Base-by-base conservation (phyloP, 2,329 filamentous ascomycete genomes). In the Tympanopsis confertula region DNA sequence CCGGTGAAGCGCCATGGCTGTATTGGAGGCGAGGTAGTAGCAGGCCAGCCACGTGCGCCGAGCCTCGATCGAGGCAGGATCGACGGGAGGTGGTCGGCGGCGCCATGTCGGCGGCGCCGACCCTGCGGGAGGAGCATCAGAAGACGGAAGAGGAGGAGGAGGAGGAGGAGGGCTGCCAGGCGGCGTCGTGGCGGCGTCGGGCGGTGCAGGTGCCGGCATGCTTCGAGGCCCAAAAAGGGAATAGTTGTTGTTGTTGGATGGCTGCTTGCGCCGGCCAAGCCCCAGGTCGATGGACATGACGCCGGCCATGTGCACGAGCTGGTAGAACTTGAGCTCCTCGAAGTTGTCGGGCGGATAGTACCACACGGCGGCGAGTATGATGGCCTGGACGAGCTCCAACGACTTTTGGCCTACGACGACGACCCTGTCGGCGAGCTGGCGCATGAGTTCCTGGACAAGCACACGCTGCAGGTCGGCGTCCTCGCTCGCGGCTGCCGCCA, bases 261-360 rank as follows among this genome's bases (percentile, higher is more conserved):
- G 20, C 28, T 37, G 5, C 32, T 22, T 13, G 13, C 67, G 64
- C 44, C 74, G 71, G 13, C 80, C 83, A 5, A 94, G 71, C 1
- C 86, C 86, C 22, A 94, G 71, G 47, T 94, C 86, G 39, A 93
- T 77, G 19, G 81, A 82, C 78, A 94, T 85, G 47, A 86, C 72
- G 35, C 80, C 80, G 2, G 83, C 82, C 51, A 86, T 76, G 54
- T 94, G 85, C 35, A 86, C 77, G 45, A 91, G 71, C 61, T 89
- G 84, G 59, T 91, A 94, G 55, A 91, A 93, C 53, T 91, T 91
- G 50, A 89, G 74, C 58, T 91, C 82, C 50, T 93, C 85, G 41
- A 84, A 84, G 48, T 83, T 73, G 46, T 89, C 79, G 0, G 86
- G 86, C 13, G 86, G 85, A 54, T 78, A 78, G 55, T 94, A 93